Percentiles rank a stretch among this genome's conserved stretches.
Evolutionary conservation across 192 early-diverging fungal genomes (phyloP).

Genomic region (Gigaspora rosea): DNA sequence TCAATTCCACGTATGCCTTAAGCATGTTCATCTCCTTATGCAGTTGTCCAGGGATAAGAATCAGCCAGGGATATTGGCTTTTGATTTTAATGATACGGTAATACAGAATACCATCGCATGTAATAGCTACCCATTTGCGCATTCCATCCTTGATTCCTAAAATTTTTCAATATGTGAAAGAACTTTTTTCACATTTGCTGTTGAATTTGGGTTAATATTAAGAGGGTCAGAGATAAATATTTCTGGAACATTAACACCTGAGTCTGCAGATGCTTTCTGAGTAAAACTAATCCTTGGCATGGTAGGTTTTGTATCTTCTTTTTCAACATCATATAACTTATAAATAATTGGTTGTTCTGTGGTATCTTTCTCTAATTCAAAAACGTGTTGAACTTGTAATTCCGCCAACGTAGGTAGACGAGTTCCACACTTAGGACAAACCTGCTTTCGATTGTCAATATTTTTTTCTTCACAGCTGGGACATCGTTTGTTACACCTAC

Average conservation of each 20-base stretch:
- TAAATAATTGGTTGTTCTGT: background rate
- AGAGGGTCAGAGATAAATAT: too few species aligned
- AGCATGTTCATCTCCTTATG: too few species aligned
- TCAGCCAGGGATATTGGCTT: conserved; percentile 8
- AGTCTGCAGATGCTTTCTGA: background rate
- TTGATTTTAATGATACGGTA: conserved; percentile 10
- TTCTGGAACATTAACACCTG: conserved; percentile 8
- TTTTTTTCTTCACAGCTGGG: too few species aligned
- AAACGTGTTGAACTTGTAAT: too few species aligned
- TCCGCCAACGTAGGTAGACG: too few species aligned
- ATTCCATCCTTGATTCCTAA: conserved; percentile 21
- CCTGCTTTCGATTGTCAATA: too few species aligned
- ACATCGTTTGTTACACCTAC: too few species aligned
- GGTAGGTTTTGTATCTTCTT: background rate
- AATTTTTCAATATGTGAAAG: conserved; percentile 19
- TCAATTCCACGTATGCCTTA: too few species aligned
- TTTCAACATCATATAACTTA: conserved; percentile 8
- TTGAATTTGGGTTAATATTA: conserved; percentile 21
- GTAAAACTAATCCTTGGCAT: conserved; percentile 7
- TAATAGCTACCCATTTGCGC: conserved; percentile 6
- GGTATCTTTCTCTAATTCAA: too few species aligned
- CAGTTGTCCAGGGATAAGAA: too few species aligned
- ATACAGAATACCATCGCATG: conserved; percentile 23
- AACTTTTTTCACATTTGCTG: conserved; percentile 18
- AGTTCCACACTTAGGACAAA: too few species aligned